These are phyloP conservation scores for Mitragyna speciosa DNA, from an alignment of 257 asterid genomes.

Conservation along the genomic window DNA sequence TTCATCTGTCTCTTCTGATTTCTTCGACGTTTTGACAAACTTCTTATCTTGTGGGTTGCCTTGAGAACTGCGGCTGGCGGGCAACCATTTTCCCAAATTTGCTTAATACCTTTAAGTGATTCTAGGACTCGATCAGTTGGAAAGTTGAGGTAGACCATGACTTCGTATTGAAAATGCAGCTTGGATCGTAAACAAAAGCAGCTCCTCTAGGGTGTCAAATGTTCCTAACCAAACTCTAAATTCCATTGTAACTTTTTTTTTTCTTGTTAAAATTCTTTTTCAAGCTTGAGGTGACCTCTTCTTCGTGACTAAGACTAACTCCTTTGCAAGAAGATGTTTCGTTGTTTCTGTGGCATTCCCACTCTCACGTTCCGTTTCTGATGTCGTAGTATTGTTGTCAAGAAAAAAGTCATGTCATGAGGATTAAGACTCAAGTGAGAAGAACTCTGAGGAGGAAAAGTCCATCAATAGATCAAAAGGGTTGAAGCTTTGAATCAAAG, in stretches of 20 bases:
- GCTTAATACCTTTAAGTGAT: constrained; percentile 35
- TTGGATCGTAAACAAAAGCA: constrained; percentile 56
- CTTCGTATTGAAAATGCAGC: constrained; percentile 53
- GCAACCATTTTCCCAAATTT: constrained; percentile 30
- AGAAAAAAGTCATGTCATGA: neutral
- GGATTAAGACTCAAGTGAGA: no score
- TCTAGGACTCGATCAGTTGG: constrained; percentile 31
- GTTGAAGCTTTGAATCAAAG: neutral
- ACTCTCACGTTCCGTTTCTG: neutral
- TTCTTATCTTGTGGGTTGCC: constrained; percentile 33
- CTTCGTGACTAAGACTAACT: neutral
- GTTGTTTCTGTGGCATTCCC: neutral
- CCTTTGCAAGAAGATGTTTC: neutral
- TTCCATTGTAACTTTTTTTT: constrained; percentile 35
- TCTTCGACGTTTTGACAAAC: constrained; percentile 10
- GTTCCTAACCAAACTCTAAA: constrained; percentile 57
- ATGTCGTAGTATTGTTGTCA: neutral
- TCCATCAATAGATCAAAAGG: neutral
- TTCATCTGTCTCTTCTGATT: neutral
- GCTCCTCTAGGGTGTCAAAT: constrained; percentile 35
- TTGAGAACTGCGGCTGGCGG: constrained; percentile 40
- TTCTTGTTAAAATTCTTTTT: neutral
- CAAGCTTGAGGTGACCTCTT: neutral
- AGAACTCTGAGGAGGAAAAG: neutral
- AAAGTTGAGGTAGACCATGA: constrained; percentile 33